Evolutionary conservation across 306 rosid species (phyloP).

Genomic region (Rosa lucieae): DNA sequence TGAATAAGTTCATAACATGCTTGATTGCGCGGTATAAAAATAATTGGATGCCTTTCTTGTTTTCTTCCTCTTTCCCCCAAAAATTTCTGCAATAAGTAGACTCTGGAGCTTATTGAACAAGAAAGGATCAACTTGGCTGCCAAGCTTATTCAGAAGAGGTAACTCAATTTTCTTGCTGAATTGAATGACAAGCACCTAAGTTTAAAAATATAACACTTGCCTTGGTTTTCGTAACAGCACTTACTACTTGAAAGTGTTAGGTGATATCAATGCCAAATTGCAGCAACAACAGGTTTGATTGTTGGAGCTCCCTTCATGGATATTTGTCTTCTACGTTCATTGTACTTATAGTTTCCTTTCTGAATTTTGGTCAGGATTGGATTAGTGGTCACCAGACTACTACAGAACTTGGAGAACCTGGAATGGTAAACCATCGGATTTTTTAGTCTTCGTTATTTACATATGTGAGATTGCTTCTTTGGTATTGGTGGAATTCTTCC

Average conservation of each 20-base stretch:
- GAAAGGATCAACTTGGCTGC: conserved; percentile 60
- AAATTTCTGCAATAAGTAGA: conserved; percentile 39
- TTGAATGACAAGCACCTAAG: conserved; percentile 15
- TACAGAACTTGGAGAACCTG: conserved; percentile 40
- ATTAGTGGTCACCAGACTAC: conserved; percentile 35
- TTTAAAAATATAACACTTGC: conserved; percentile 24
- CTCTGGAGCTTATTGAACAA: conserved; percentile 71
- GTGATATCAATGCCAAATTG: conserved; percentile 52
- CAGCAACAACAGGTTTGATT: conserved; percentile 64
- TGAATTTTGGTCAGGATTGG: conserved; percentile 57
- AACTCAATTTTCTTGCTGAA: conserved; percentile 22
- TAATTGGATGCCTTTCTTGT: conserved; percentile 27
- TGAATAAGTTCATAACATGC: neutral
- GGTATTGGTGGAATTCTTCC: neutral
- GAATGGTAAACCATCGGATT: conserved; percentile 38
- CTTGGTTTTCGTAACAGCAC: conserved; percentile 44
- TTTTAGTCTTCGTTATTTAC: neutral
- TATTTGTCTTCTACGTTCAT: conserved; percentile 7
- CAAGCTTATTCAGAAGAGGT: conserved; percentile 72
- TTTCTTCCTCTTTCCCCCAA: neutral
- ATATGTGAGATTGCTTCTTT: neutral
- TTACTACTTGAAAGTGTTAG: conserved; percentile 49
- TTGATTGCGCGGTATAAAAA: neutral
- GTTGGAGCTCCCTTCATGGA: conserved; percentile 19
- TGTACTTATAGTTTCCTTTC: conserved; percentile 19